Evolutionary conservation across 345 rosid species (phyloP).

Genomic region (Mercurialis annua): DNA sequence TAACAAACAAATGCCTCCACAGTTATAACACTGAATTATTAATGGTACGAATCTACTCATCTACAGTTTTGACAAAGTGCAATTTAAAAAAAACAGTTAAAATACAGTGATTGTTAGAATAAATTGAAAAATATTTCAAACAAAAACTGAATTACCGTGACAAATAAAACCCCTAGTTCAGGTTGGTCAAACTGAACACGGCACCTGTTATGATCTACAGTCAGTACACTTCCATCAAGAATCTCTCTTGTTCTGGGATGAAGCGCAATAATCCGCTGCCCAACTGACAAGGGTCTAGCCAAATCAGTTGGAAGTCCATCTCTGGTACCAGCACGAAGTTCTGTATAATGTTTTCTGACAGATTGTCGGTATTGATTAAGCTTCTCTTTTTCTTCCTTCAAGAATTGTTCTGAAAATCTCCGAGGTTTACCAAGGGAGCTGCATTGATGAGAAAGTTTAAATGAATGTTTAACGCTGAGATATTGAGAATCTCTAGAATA

Average conservation of each 20-base stretch:
- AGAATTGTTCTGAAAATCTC: constrained; percentile 82
- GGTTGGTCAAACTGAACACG: constrained; percentile 75
- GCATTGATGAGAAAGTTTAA: constrained; percentile 26
- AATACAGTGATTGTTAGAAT: neutral
- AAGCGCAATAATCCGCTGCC: constrained; percentile 78
- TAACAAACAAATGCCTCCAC: neutral
- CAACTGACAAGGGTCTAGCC: constrained; percentile 84
- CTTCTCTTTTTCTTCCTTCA: constrained; percentile 78
- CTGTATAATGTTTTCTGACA: constrained; percentile 77
- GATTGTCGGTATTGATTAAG: constrained; percentile 86
- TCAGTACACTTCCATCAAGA: constrained; percentile 86
- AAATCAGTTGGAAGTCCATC: constrained; percentile 95
- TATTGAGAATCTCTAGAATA: neutral
- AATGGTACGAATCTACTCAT: neutral
- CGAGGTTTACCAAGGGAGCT: constrained; percentile 99
- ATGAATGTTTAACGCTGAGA: neutral
- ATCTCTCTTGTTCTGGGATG: constrained; percentile 88
- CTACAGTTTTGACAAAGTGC: neutral
- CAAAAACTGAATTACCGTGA: constrained; percentile 49
- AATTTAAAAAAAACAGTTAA: neutral
- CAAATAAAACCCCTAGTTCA: constrained; percentile 85
- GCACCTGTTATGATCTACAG: constrained; percentile 77
- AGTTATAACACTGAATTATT: constrained; percentile 1
- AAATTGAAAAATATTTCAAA: constrained; percentile 6
- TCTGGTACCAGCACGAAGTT: constrained; percentile 67